Conservation (phyloP, 805 yeast species). For the Zygosaccharomyces pseudorouxii region DNA sequence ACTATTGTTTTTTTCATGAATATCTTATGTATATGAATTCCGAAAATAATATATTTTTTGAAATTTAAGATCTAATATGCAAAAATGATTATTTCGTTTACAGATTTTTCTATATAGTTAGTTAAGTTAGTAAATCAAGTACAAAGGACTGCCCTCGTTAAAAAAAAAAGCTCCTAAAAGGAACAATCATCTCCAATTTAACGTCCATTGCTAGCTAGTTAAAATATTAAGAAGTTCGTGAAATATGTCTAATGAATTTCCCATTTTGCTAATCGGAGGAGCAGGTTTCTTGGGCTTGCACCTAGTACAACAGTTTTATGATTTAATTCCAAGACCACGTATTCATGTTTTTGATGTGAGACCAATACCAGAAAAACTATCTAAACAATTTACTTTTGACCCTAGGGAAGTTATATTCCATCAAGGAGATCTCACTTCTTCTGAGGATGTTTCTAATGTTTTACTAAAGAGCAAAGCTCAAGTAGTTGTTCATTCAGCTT, state of each 20-base stretch:
- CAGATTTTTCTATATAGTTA: no score
- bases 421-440: constrained; percentile 80
- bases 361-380: constrained; percentile 68
- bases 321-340: constrained; percentile 56
- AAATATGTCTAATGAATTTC: constrained; percentile 18
- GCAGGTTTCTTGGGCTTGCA: constrained; percentile 93
- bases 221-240: neutral
- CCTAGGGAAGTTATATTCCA: constrained; percentile 53
- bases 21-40: neutral
- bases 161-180: no score
- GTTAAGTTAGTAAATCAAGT: no score
- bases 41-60: neutral
- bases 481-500: constrained; percentile 91
- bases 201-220: neutral
- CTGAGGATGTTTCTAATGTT: constrained; percentile 61
- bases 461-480: constrained; percentile 55
- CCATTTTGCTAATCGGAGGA: constrained; percentile 87
- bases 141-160: no score
- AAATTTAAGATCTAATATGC: neutral
- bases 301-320: constrained; percentile 77
- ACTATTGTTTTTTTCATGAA: no score
- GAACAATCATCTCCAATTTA: no score
- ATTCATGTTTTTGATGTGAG: constrained; percentile 90
- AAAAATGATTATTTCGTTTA: neutral
- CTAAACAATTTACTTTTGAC: constrained; percentile 72